phyloP scores from a whole-genome alignment of 78 protist species.

The Chrysochromulina tobinii region DNA sequence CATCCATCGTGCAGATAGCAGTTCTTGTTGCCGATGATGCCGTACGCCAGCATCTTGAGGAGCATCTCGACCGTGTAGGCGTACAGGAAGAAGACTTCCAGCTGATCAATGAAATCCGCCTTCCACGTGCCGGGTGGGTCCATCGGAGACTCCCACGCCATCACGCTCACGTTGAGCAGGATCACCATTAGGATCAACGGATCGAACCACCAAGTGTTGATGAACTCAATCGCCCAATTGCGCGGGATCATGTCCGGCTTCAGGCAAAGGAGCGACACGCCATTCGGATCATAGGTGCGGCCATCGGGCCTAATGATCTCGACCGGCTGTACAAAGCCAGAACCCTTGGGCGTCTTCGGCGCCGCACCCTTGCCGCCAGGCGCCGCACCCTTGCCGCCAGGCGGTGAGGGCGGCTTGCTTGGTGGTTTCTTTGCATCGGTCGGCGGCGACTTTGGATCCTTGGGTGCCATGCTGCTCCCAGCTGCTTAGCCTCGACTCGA shows the following conservation, averaged over 20 bases:
- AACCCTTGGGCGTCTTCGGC: too few relatives aligned
- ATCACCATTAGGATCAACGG: conserved; percentile 10
- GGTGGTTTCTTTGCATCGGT: too few relatives aligned
- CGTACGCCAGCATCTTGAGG: conserved; percentile 8
- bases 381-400: too few relatives aligned
- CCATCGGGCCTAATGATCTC: too few relatives aligned
- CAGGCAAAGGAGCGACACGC: too few relatives aligned
- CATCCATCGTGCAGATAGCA: conserved; percentile 17
- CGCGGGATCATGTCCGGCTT: not conserved
- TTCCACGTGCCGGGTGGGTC: not conserved
- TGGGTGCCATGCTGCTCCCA: too few relatives aligned
- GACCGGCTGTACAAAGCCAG: too few relatives aligned
- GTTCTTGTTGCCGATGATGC: not conserved
- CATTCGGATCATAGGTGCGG: too few relatives aligned
- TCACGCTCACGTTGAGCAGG: conserved; percentile 13
- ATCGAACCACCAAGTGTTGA: conserved; percentile 24
- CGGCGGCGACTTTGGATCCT: too few relatives aligned
- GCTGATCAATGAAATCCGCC: not conserved
- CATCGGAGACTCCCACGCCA: not conserved
- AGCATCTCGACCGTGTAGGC: conserved; percentile 23
- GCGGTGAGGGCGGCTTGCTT: too few relatives aligned
- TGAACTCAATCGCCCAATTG: not conserved
- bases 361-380: too few relatives aligned
- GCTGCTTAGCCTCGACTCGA: too few relatives aligned
- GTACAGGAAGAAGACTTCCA: not conserved